Base-by-base conservation (phyloP, 2,329 filamentous ascomycete genomes). In the Colletotrichum navitas region DNA sequence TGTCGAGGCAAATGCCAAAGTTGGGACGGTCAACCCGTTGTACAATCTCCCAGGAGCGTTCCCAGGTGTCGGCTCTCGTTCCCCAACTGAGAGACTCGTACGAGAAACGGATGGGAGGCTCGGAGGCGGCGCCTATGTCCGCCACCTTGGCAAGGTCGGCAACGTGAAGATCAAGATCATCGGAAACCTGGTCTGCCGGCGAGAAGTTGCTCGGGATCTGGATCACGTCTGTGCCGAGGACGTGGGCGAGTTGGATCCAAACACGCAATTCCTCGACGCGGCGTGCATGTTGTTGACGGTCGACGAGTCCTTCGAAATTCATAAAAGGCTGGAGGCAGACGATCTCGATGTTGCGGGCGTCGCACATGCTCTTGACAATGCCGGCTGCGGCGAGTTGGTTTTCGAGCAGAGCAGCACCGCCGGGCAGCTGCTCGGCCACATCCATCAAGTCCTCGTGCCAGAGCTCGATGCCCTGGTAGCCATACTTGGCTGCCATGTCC, bases 81-180 rank as follows among this genome's bases (percentile, higher is more conserved):
- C 91, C 92, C 89, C 91, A 95, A 75, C 87, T 90, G 3, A 95
- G 83, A 11, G 88, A 89, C 80, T 96, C 93, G 79, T 93, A 95
- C 0, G 90, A 91, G 76, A 94, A 93, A 11, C 89, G 85, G 32
- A 95, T 86, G 1, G 83, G 82, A 0, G 90, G 89, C 1, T 80
- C 78, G 60, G 90, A 84, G 11, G 81, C 78, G 0, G 88, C 83
- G 0, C 91, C 93, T 71, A 94, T 81, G 69, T 95, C 91, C 0
- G 93, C 92, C 1, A 92, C 84, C 72, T 90, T 83, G 49, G 81
- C 83, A 45, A 94, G 83, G 75, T 95, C 93, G 1, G 83, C 79
- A 1, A 90, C 85, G 67, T 93, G 90, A 12, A 90, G 79, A 32
- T 85, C 80, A 32, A 87, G 76, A 73, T 90, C 83, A 0, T 85